These are phyloP conservation scores for Psophocarpus tetragonolobus DNA, from an alignment of 306 rosid genomes.

Conservation along the genomic window DNA sequence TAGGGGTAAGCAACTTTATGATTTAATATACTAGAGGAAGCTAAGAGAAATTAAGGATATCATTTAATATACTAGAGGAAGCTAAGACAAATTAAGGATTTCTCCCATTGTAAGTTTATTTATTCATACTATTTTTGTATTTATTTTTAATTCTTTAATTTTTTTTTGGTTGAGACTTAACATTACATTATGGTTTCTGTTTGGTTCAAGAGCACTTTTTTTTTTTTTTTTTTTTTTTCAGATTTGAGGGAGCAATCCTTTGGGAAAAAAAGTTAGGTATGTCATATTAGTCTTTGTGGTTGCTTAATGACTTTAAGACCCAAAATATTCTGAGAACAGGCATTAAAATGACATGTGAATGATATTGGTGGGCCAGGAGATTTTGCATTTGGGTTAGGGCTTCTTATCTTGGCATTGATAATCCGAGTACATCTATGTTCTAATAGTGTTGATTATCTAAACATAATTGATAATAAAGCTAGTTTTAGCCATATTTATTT, in stretches of 20 bases:
- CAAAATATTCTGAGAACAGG: too few relatives aligned
- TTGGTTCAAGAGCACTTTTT: too few relatives aligned
- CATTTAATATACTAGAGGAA: constrained; percentile 88
- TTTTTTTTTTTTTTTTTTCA: too few relatives aligned
- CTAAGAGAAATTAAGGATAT: constrained; percentile 76
- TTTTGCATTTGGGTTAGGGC: not conserved
- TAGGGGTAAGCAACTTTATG: constrained; percentile 91
- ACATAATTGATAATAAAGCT: not conserved
- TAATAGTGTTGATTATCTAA: not conserved
- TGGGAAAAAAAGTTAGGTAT: not conserved
- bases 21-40: constrained; percentile 85
- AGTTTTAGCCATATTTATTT: not conserved
- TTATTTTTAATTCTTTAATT: not conserved
- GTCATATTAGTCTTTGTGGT: not conserved
- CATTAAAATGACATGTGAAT: too few relatives aligned
- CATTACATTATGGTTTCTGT: not conserved
- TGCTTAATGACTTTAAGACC: too few relatives aligned
- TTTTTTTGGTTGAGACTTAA: constrained; percentile 12
- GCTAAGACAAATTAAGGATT: constrained; percentile 76
- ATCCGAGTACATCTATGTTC: not conserved
- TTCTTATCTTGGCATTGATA: not conserved
- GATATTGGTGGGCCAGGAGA: not conserved
- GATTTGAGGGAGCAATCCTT: not conserved
- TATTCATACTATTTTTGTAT: not conserved
- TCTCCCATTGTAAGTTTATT: constrained; percentile 57